Evolutionary conservation across 2,329 filamentous ascomycete genomes (phyloP).

Genomic region (Aureobasidium sp.): DNA sequence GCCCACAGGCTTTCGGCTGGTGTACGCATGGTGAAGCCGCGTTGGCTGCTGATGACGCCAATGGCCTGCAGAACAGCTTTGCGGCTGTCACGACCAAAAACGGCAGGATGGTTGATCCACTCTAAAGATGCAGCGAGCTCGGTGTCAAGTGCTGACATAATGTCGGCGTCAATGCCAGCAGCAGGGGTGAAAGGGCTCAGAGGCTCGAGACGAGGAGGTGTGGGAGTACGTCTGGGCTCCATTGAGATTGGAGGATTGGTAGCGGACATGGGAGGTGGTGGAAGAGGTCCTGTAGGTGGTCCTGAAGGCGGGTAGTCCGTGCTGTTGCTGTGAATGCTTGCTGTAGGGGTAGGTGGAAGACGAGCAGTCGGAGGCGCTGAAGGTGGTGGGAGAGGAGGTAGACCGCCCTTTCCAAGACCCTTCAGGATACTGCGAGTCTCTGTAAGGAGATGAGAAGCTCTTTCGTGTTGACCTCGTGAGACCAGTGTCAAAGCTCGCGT

Average conservation of each 20-base stretch:
- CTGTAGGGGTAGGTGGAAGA: constrained; percentile 27
- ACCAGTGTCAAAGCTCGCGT: constrained; percentile 86
- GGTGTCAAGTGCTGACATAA: constrained; percentile 77
- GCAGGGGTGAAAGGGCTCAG: constrained; percentile 46
- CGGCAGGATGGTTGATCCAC: constrained; percentile 95
- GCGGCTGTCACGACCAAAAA: constrained; percentile 86
- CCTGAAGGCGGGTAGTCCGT: background rate
- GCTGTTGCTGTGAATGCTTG: constrained; percentile 13
- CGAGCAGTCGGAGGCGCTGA: constrained; percentile 27
- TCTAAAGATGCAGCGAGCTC: constrained; percentile 86
- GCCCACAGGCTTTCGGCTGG: constrained; percentile 88
- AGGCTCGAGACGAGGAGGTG: constrained; percentile 27
- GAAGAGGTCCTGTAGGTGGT: constrained; percentile 7
- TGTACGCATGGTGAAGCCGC: constrained; percentile 87
- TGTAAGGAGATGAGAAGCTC: constrained; percentile 81
- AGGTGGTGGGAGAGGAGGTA: constrained; percentile 68
- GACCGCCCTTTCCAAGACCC: constrained; percentile 85
- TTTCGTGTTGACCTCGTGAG: constrained; percentile 83
- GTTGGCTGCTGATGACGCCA: constrained; percentile 89
- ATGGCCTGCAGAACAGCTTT: constrained; percentile 96
- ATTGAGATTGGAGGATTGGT: constrained; percentile 4
- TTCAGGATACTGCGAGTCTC: constrained; percentile 95
- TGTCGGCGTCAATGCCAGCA: constrained; percentile 72
- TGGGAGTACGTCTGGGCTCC: constrained; percentile 28
- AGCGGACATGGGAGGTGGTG: constrained; percentile 12